Conservation (phyloP, 129 eudicot genomes). For the Lactuca sativa region DNA sequence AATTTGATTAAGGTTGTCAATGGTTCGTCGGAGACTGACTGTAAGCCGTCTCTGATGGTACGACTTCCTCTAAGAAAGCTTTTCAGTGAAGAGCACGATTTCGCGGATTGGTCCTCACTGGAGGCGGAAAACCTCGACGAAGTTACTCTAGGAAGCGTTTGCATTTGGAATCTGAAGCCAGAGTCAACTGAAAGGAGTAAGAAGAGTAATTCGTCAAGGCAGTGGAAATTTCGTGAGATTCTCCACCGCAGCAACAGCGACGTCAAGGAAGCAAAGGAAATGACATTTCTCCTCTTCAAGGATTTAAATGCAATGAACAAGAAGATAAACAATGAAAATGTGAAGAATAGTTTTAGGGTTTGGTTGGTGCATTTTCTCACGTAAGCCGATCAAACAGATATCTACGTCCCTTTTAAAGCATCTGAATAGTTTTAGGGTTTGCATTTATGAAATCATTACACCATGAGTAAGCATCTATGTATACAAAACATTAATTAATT, state of each 20-base stretch:
- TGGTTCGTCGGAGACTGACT: constrained; percentile 12
- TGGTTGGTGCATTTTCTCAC: constrained; percentile 43
- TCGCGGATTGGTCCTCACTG: constrained; percentile 53
- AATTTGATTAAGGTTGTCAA: constrained; percentile 15
- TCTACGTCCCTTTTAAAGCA: constrained; percentile 36
- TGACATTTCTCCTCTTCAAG: constrained; percentile 30
- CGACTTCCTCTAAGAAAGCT: constrained; percentile 63
- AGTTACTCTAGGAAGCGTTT: constrained; percentile 50
- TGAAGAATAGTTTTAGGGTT: too few relatives aligned
- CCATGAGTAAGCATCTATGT: constrained; percentile 20
- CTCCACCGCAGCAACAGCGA: constrained; percentile 61
- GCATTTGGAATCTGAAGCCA: constrained; percentile 66
- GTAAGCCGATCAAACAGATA: constrained; percentile 47
- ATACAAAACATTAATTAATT: constrained; percentile 13
- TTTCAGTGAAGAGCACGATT: constrained; percentile 57
- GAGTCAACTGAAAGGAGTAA: constrained; percentile 36
- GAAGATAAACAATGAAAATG: constrained; percentile 18
- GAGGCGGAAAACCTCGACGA: constrained; percentile 69
- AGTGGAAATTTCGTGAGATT: constrained; percentile 60
- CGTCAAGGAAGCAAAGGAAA: constrained; percentile 36
- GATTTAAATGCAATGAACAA: constrained; percentile 14
- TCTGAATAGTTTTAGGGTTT: constrained; percentile 7
- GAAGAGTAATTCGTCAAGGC: constrained; percentile 60
- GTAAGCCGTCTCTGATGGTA: constrained; percentile 22
- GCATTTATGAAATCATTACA: constrained; percentile 10